phyloP scores from a whole-genome alignment of 1,284 basidiomycete genomes.

The Puccinia polysora region DNA sequence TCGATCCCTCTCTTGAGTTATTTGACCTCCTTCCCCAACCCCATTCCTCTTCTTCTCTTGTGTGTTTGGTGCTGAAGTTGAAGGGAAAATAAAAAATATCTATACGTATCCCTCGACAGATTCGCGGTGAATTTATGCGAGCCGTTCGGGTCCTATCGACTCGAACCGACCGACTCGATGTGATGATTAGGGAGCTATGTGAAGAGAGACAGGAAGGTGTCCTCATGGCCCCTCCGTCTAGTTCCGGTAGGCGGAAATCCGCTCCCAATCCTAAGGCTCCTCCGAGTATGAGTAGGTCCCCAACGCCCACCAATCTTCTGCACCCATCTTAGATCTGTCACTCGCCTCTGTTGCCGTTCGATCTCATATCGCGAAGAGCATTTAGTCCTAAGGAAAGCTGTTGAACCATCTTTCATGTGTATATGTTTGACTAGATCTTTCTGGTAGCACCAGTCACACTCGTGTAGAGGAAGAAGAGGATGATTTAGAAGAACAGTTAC shows the following conservation, averaged over 20 bases:
- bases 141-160: constrained; percentile 63
- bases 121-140: constrained; percentile 97
- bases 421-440: constrained; percentile 6
- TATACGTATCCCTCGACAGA: constrained; percentile 58
- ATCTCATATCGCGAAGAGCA: constrained; percentile 10
- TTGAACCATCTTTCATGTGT: not conserved
- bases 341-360: not conserved
- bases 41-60: not conserved
- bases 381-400: too few species aligned
- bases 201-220: constrained; percentile 52
- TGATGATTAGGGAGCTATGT: constrained; percentile 49
- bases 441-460: constrained; percentile 7
- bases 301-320: not conserved
- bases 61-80: not conserved
- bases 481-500: constrained; percentile 23
- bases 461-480: constrained; percentile 37
- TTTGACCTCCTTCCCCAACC: not conserved
- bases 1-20: too few species aligned
- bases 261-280: constrained; percentile 38
- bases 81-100: not conserved
- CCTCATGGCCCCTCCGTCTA: constrained; percentile 49
- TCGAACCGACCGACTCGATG: constrained; percentile 47
- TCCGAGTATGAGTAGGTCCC: constrained; percentile 25
- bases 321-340: not conserved
- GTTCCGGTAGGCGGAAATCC: constrained; percentile 33